Percentiles rank a stretch among this genome's conserved stretches.
phyloP scores from a whole-genome alignment of 805 yeast genomes.

The Yarrowia sp. region DNA sequence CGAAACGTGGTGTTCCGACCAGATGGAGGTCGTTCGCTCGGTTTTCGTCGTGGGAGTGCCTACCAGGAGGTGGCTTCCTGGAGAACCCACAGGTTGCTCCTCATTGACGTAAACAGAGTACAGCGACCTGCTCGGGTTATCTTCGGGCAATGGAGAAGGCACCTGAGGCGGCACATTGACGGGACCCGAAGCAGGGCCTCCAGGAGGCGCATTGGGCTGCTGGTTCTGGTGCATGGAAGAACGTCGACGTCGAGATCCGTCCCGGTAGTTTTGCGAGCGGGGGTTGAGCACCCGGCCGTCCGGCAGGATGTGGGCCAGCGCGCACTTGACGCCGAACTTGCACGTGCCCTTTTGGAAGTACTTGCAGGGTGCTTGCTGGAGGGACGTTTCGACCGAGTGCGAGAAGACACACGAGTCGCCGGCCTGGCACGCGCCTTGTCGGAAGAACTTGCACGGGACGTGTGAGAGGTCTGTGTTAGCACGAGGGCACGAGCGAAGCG shows the following conservation, averaged over 20 bases:
- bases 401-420: constrained; percentile 90
- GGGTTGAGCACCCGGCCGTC: constrained; percentile 79
- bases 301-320: constrained; percentile 84
- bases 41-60: constrained; percentile 11
- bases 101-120: constrained; percentile 24
- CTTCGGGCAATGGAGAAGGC: constrained; percentile 23
- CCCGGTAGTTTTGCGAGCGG: constrained; percentile 19
- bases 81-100: constrained; percentile 10
- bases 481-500: not conserved
- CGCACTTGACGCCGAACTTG: constrained; percentile 92
- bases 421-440: constrained; percentile 94
- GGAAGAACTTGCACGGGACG: constrained; percentile 92
- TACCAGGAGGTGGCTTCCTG: constrained; percentile 1
- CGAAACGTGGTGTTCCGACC: constrained; percentile 30
- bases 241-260: constrained; percentile 12
- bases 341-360: constrained; percentile 96
- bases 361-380: constrained; percentile 67
- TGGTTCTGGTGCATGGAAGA: constrained; percentile 24
- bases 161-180: constrained; percentile 22
- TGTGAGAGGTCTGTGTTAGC: constrained; percentile 63
- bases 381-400: constrained; percentile 62
- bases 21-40: constrained; percentile 28
- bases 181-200: constrained; percentile 15
- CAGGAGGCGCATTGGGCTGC: constrained; percentile 22
- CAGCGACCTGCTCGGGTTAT: constrained; percentile 18